Conservation (phyloP, 352 stramenopile genomes). For the Phytophthora nicotianae region DNA sequence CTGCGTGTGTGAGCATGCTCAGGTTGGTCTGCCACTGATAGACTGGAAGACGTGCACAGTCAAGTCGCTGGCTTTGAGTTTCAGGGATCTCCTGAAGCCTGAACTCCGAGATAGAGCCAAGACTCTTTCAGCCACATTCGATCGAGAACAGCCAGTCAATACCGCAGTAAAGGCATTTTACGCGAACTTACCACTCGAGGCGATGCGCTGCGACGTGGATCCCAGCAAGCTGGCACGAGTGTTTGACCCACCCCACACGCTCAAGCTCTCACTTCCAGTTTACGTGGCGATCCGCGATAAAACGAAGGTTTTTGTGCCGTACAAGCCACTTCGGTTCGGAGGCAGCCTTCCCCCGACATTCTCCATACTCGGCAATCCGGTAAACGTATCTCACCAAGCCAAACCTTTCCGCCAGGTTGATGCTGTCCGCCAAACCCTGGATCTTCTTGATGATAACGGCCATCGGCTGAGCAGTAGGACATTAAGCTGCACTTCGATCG, state of each 20-base stretch:
- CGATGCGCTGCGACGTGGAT: slow-evolving; percentile 79
- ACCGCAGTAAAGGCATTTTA: slow-evolving; percentile 76
- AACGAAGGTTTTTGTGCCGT: slow-evolving; percentile 35
- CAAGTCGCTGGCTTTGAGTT: slow-evolving; percentile 56
- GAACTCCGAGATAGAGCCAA: slow-evolving; percentile 47
- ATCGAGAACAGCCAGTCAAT: slow-evolving; percentile 60
- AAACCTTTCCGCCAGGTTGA: slow-evolving; percentile 27
- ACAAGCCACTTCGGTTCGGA: slow-evolving; percentile 39
- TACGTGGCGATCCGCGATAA: slow-evolving; percentile 39
- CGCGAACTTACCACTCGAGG: slow-evolving; percentile 63
- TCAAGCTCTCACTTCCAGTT: slow-evolving; percentile 42
- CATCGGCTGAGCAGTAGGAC: slow-evolving; percentile 19
- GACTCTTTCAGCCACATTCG: slow-evolving; percentile 50
- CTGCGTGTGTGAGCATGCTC: slow-evolving; percentile 59
- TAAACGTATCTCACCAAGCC: slow-evolving; percentile 7
- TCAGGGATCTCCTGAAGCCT: slow-evolving; percentile 48
- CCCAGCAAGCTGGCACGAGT: slow-evolving; percentile 38
- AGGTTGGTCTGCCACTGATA: slow-evolving; percentile 71
- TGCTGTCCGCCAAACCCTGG: slow-evolving; percentile 15
- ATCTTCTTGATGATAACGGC: slow-evolving; percentile 19
- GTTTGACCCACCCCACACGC: slow-evolving; percentile 32
- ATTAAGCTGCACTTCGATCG: slow-evolving; percentile 28
- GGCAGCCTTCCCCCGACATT: slow-evolving; percentile 28
- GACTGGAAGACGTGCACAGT: slow-evolving; percentile 62
- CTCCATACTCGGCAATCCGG: slow-evolving; percentile 24